Evolutionary conservation across 2,329 filamentous ascomycete genomes (phyloP).

Genomic region (Rutstroemia sp.): DNA sequence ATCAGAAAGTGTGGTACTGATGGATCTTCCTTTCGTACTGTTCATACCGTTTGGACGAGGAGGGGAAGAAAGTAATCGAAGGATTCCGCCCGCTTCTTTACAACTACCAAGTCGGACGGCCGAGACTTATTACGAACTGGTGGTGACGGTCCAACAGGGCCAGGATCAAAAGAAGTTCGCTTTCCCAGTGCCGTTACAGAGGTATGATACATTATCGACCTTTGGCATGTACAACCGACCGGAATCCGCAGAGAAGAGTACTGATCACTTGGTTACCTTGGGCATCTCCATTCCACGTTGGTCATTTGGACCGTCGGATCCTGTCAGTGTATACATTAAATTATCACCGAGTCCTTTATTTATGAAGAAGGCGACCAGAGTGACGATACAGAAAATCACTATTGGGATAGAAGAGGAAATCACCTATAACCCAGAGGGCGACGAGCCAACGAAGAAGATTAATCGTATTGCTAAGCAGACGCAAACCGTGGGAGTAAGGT

Average conservation of each 20-base stretch:
- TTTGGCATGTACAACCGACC: slow-evolving; percentile 99
- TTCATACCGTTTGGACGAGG: slow-evolving; percentile 94
- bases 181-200: slow-evolving; percentile 82
- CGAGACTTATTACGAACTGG: slow-evolving; percentile 94
- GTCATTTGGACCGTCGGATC: slow-evolving; percentile 94
- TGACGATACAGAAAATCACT: slow-evolving; percentile 90
- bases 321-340: slow-evolving; percentile 93
- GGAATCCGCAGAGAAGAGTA: slow-evolving; percentile 76
- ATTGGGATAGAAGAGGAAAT: slow-evolving; percentile 95
- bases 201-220: slow-evolving; percentile 94
- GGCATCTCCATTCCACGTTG: slow-evolving; percentile 88
- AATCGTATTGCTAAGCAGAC: slow-evolving; percentile 82
- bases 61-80: slow-evolving; percentile 79
- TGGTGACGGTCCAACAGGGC: slow-evolving; percentile 91
- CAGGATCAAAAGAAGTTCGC: slow-evolving; percentile 83
- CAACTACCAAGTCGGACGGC: slow-evolving; percentile 88
- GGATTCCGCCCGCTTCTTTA: slow-evolving; percentile 86
- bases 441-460: slow-evolving; percentile 84
- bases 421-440: slow-evolving; percentile 96
- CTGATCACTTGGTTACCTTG: slow-evolving; percentile 85
- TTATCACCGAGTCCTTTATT: slow-evolving; percentile 87
- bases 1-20: slow-evolving; percentile 80
- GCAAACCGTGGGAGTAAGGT: slow-evolving; percentile 71
- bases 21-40: slow-evolving; percentile 95
- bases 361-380: slow-evolving; percentile 81